Evolutionary conservation across 805 yeast species (phyloP).

Genomic region (Wickerhamiella spandovensis): DNA sequence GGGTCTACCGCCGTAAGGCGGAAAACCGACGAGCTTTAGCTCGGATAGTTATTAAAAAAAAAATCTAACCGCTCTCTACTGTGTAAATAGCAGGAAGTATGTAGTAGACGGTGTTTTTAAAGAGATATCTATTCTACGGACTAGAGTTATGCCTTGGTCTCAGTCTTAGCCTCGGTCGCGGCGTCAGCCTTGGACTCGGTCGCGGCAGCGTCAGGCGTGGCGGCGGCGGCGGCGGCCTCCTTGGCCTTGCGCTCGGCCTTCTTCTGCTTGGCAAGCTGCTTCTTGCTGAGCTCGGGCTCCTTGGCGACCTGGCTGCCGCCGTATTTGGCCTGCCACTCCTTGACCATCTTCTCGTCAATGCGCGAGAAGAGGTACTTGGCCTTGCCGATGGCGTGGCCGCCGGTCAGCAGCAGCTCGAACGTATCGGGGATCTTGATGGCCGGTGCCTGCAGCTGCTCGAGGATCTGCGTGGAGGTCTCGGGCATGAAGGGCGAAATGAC

Average conservation of each 20-base stretch:
- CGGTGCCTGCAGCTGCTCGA: conserved; percentile 74
- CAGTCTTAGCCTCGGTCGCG: conserved; percentile 2
- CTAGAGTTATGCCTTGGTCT: not conserved
- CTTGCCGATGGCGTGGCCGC: conserved; percentile 79
- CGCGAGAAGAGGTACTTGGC: conserved; percentile 86
- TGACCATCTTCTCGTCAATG: conserved; percentile 81
- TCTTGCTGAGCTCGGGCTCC: conserved; percentile 4
- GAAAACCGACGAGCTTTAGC: too few relatives aligned
- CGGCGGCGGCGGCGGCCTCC: not conserved
- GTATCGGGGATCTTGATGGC: conserved; percentile 61
- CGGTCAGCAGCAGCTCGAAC: conserved; percentile 52
- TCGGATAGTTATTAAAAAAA: too few relatives aligned
- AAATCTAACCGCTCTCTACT: too few relatives aligned
- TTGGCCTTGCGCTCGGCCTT: not conserved
- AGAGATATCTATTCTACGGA: too few relatives aligned
- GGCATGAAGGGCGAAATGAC: conserved; percentile 86
- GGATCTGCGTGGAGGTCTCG: conserved; percentile 54
- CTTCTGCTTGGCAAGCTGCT: conserved; percentile 4
- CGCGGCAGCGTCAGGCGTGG: not conserved
- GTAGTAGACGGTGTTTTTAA: too few relatives aligned
- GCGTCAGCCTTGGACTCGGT: conserved; percentile 9
- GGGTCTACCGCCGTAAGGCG: too few relatives aligned
- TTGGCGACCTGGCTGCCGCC: conserved; percentile 40
- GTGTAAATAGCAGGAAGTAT: too few relatives aligned
- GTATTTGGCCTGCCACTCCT: conserved; percentile 71